These are phyloP conservation scores for Aspergillus cavernicola DNA, from an alignment of 495 filamentous ascomycete species.

Conservation along the genomic window DNA sequence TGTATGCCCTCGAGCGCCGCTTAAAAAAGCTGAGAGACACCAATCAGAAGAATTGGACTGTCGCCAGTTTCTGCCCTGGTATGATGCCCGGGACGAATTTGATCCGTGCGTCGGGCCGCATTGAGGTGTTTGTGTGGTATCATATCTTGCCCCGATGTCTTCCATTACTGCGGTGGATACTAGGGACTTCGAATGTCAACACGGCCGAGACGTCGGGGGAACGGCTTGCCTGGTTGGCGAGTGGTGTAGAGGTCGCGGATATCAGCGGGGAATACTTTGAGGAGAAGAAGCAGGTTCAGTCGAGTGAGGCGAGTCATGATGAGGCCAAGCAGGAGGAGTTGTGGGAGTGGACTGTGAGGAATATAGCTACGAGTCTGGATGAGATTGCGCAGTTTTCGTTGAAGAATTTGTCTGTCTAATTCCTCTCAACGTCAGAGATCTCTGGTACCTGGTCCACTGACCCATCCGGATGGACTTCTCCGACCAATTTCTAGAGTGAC, in stretches of 20 bases:
- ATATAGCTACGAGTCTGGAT: not conserved
- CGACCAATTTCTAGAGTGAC: too few species aligned
- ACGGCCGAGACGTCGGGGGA: not conserved
- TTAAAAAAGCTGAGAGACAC: not conserved
- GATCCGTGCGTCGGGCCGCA: not conserved
- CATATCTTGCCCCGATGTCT: not conserved
- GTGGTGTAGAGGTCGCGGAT: not conserved
- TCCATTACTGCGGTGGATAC: not conserved
- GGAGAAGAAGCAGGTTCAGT: not conserved
- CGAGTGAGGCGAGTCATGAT: not conserved
- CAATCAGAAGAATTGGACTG: not conserved
- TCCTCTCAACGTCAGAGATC: too few species aligned
- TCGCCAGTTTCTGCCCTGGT: not conserved
- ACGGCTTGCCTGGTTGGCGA: not conserved
- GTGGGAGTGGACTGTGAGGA: not conserved
- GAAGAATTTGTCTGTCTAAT: not conserved
- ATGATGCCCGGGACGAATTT: not conserved
- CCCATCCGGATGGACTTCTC: too few species aligned
- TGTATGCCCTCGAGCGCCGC: not conserved
- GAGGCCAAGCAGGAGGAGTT: not conserved
- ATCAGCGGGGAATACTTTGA: not conserved
- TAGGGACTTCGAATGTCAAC: not conserved
- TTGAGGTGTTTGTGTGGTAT: not conserved
- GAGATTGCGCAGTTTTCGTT: not conserved
- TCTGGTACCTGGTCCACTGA: too few species aligned